Percentiles rank a stretch among this genome's conserved stretches.
These are phyloP conservation scores for Fusarium sp. DNA, from an alignment of 2,329 filamentous ascomycete species.

Conservation along the genomic window DNA sequence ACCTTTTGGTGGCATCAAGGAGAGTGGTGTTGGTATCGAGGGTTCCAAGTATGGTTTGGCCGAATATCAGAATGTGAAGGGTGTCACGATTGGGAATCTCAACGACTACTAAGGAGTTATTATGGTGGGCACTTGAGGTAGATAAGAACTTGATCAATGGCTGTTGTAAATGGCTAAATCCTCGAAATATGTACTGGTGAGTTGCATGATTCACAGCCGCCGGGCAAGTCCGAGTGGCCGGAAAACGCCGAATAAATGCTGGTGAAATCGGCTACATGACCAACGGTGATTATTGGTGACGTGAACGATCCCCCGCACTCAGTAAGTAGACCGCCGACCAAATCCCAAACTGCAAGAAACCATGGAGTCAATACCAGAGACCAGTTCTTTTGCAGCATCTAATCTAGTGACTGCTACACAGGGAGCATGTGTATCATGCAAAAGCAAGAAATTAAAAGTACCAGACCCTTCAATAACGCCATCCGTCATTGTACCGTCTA, in stretches of 20 bases:
- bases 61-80: not conserved
- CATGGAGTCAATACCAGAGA: not conserved
- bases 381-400: not conserved
- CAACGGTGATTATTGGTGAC: not conserved
- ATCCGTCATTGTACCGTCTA: not conserved
- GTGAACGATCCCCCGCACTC: not conserved
- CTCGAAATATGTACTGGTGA: not conserved
- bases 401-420: not conserved
- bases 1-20: not conserved
- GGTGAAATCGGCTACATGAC: not conserved
- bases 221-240: not conserved
- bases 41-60: not conserved
- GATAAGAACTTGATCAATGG: too few relatives aligned
- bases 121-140: too few relatives aligned
- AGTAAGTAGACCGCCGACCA: not conserved
- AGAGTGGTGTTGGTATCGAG: not conserved
- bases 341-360: not conserved
- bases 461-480: accelerated
- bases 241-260: not conserved
- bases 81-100: not conserved
- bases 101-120: not conserved
- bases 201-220: not conserved
- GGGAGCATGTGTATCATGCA: not conserved
- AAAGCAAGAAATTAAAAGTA: not conserved
- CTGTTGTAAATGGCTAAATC: too few relatives aligned